phyloP scores from a whole-genome alignment of 2,329 filamentous ascomycete species.

The Neopestalotiopsis clavispora region DNA sequence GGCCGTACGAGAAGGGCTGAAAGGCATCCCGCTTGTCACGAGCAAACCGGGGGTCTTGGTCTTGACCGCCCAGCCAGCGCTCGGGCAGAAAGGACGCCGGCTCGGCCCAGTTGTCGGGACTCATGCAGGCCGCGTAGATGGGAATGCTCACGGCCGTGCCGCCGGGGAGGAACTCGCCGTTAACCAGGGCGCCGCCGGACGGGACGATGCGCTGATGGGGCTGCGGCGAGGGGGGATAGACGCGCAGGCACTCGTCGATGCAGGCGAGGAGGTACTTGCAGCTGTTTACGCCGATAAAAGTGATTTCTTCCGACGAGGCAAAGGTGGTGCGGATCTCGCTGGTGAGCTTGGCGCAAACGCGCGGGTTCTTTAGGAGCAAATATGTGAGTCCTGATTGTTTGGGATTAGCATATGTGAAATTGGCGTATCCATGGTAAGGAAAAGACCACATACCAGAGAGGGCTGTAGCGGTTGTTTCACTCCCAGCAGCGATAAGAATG shows the following conservation, averaged over 20 bases:
- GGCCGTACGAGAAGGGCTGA: constrained; percentile 22
- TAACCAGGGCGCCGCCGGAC: constrained; percentile 18
- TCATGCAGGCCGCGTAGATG: constrained; percentile 21
- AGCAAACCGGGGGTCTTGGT: not conserved
- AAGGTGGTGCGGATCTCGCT: constrained; percentile 45
- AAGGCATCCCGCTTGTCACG: constrained; percentile 18
- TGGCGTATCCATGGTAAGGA: not conserved
- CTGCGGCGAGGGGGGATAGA: constrained; percentile 39
- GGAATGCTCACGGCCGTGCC: constrained; percentile 19
- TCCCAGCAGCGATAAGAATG: constrained; percentile 25
- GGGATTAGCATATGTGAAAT: not conserved
- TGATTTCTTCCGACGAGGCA: constrained; percentile 41
- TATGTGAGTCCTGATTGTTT: constrained; percentile 4
- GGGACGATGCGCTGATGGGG: constrained; percentile 22
- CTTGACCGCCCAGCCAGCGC: constrained; percentile 22
- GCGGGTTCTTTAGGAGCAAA: not conserved
- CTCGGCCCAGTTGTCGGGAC: constrained; percentile 23
- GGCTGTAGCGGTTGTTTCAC: constrained; percentile 27
- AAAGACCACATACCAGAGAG: constrained; percentile 19
- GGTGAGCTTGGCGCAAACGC: constrained; percentile 14
- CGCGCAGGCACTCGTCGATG: constrained; percentile 45
- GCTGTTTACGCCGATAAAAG: constrained; percentile 32
- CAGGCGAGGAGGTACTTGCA: constrained; percentile 44
- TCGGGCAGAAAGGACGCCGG: constrained; percentile 24
- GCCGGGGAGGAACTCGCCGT: constrained; percentile 23